Base-by-base conservation (phyloP, 2,329 filamentous ascomycete genomes). In the Aspergillus aculeatus region DNA sequence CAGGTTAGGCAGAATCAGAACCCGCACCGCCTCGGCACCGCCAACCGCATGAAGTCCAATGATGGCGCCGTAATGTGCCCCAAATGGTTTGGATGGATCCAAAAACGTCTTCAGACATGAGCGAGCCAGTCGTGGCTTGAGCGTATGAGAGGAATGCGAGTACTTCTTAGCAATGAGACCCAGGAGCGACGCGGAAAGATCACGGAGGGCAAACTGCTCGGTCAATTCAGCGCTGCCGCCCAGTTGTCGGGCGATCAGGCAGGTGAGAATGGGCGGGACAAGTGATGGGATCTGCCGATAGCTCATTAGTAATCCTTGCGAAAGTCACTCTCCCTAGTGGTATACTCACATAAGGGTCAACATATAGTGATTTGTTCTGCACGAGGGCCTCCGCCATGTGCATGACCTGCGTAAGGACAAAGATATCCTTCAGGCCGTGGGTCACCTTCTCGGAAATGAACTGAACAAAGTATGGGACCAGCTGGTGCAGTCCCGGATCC, bases 381-480 rank as follows among this genome's bases (percentile, higher is more conserved):
- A 97, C 89, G 54, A 99, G 81, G 2, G 94, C 91, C 53, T 90
- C 86, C 0, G 91, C 89, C 61, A 98, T 86, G 69, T 92, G 89
- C 89, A 99, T 94, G 86, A 96, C 95, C 74, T 96, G 92, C 21
- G 87, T 88, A 23, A 99, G 82, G 5, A 92, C 86, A 73, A 97
- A 97, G 2, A 93, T 84, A 74, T 96, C 91, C 77, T 96, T 93
- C 65, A 96, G 84, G 66, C 89, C 90, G 75, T 99, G 95, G 1
- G 95, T 98, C 54, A 99, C 92, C 76, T 96, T 95, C 74, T 97
- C 94, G 21, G 92, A 89, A 69, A 98, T 90, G 75, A 96, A 98
- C 74, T 96, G 92, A 61, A 96, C 89, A 69, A 98, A 97, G 78
- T 99, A 99, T 0, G 95, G 95, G 29, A 96, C 88, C 10, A 99